Conservation (phyloP, 2,329 filamentous ascomycete species). For the Fusarium duplospermum region DNA sequence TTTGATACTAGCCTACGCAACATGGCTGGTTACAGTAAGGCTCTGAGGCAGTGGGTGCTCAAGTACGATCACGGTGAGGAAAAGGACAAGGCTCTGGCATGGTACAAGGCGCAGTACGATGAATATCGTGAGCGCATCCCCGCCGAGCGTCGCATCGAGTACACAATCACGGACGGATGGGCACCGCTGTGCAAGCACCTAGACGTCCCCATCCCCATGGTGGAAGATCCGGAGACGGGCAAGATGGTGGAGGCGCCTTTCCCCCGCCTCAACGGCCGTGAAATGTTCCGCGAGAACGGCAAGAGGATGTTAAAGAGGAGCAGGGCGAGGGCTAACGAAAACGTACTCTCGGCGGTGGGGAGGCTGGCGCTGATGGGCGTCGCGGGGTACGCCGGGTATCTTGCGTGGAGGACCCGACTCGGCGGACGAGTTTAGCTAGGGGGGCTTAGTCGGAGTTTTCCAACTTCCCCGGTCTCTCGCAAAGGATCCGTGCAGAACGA, state of each 20-base stretch:
- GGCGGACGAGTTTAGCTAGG: constrained; percentile 36
- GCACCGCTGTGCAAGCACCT: constrained; percentile 55
- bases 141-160: constrained; percentile 52
- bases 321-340: constrained; percentile 40
- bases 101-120: constrained; percentile 52
- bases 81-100: constrained; percentile 52
- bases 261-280: constrained; percentile 49
- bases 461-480: background rate
- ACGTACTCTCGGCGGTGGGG: constrained; percentile 40
- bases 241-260: constrained; percentile 48
- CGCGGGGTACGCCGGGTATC: constrained; percentile 46
- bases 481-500: constrained; percentile 7
- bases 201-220: constrained; percentile 51
- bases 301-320: constrained; percentile 17
- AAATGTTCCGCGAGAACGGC: constrained; percentile 35
- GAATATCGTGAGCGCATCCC: constrained; percentile 51
- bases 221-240: constrained; percentile 46
- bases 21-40: constrained; percentile 44
- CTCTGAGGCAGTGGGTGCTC: constrained; percentile 43
- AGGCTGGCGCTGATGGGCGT: constrained; percentile 39
- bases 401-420: constrained; percentile 45
- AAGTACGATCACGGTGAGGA: constrained; percentile 48
- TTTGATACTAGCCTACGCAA: constrained; percentile 42
- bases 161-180: constrained; percentile 54
- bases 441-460: background rate